These are phyloP conservation scores for Ormosia semicastrata DNA, from an alignment of 306 rosid species.

Conservation along the genomic window DNA sequence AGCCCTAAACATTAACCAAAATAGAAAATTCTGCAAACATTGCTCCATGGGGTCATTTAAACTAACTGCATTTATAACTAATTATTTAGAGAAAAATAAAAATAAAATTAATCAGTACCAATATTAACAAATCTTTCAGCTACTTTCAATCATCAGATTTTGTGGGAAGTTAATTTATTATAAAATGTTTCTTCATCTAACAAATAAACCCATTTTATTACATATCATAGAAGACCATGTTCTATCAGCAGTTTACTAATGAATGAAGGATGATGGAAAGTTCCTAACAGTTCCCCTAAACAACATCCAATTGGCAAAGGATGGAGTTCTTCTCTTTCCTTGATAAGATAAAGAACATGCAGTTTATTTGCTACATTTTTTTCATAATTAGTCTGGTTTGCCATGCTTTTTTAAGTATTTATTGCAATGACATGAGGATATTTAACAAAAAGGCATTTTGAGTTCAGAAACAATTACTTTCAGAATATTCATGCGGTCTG, in stretches of 20 bases:
- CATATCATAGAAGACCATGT: conserved; percentile 2
- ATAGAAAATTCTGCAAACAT: conserved; percentile 16
- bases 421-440: not conserved
- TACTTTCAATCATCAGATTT: not conserved
- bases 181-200: not conserved
- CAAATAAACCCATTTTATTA: conserved; percentile 6
- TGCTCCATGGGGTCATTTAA: not conserved
- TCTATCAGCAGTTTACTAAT: conserved; percentile 10
- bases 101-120: not conserved
- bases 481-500: conserved; percentile 88
- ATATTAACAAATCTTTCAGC: not conserved
- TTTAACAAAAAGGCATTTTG: conserved; percentile 10
- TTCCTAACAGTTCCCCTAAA: conserved; percentile 1
- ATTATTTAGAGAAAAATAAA: not conserved
- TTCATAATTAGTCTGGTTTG: not conserved
- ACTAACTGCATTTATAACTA: not conserved
- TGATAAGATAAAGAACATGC: conserved; percentile 14
- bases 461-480: conserved; percentile 62
- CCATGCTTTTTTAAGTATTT: not conserved
- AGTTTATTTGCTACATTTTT: not conserved
- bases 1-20: not conserved
- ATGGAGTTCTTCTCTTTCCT: not conserved
- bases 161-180: not conserved
- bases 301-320: conserved; percentile 4
- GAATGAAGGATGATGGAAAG: not conserved